Base-by-base conservation (phyloP, 1,284 basidiomycete species). In the Phlebopus sp. region DNA sequence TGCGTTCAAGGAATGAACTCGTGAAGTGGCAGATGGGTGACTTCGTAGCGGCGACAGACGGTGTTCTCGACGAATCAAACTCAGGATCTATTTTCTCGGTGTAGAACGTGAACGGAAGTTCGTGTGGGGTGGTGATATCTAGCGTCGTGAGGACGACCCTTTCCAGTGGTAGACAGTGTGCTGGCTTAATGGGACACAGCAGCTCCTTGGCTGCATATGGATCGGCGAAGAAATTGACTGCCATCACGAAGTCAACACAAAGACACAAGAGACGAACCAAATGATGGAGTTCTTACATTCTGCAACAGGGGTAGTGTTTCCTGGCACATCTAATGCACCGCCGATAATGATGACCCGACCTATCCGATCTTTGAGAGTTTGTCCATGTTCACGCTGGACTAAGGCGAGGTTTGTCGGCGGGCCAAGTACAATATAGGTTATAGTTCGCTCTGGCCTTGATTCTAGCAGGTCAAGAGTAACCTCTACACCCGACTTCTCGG, bases 141-240 rank as follows among this genome's bases (percentile, higher is more conserved):
- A 95, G 71, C 2, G 93, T 85, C 40, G 87, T 70, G 49, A 95
- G 72, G 47, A 89, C 59, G 58, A 94, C 80, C 3, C 83, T 76
- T 41, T 82, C 78, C 27, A 81, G 69, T 10, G 82, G 85, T 23
- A 88, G 59, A 37, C 75, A 74, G 19, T 59, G 55, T 35, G 63
- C 59, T 5, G 69, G 61, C 9, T 60, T 51, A 1, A 56, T 32
- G 4, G 78, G 72, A 32, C 75, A 63, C 21, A 88, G 69, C 0
- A 89, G 66, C 42, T 86, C 77, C 44, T 80, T 78, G 8, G 89
- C 90, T 1, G 94, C 92, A 59, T 78, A 92, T 2, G 95, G 92
- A 61, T 97, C 95, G 3, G 94, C 93, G 56, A 88, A 97, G 62
- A 90, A 93, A 71, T 97, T 97, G 78, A 97, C 82, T 92, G 60